Conservation (phyloP, 768 basidiomycete genomes). For the Amylocystis lapponica region DNA sequence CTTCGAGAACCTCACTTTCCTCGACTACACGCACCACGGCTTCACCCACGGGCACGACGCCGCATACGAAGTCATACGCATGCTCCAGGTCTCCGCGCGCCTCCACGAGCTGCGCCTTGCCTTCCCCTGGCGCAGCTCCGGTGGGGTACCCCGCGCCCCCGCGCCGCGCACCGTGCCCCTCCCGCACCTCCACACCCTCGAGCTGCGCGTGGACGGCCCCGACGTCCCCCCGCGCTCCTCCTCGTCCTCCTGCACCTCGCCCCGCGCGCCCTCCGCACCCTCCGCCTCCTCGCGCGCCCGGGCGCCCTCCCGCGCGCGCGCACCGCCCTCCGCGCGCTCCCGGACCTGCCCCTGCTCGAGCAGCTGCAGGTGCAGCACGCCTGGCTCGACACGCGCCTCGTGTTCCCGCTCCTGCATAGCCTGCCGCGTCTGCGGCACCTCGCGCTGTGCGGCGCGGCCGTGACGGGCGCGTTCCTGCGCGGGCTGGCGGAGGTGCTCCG, state of each 20-base stretch:
- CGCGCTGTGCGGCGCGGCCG: conserved; percentile 15
- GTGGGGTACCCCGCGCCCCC: conserved; percentile 16
- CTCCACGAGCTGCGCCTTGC: conserved; percentile 51
- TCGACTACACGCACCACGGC: conserved; percentile 71
- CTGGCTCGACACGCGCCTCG: conserved; percentile 22
- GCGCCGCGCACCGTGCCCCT: conserved; percentile 34
- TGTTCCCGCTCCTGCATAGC: conserved; percentile 16
- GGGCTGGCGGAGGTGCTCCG: conserved; percentile 10
- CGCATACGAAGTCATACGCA: conserved; percentile 49
- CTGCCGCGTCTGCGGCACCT: conserved; percentile 18
- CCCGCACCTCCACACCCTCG: conserved; percentile 41
- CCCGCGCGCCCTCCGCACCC: conserved; percentile 40
- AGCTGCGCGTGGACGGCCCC: conserved; percentile 43
- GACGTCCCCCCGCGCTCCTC: conserved; percentile 60
- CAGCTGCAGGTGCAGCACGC: conserved; percentile 18
- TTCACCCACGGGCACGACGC: conserved; percentile 55
- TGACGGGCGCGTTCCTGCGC: conserved; percentile 16
- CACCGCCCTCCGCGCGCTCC: conserved; percentile 17
- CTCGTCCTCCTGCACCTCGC: conserved; percentile 45
- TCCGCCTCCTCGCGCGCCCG: conserved; percentile 37
- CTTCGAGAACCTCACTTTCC: conserved; percentile 52
- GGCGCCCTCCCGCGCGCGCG: conserved; percentile 15
- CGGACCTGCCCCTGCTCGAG: conserved; percentile 15
- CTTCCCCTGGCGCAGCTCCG: conserved; percentile 34
- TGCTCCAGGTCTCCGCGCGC: conserved; percentile 48